A percentile compares a stretch with the other conserved stretches of the same genome.
Evolutionary conservation across 495 filamentous ascomycete species (phyloP).

Genomic region (Annulohypoxylon nitens): DNA sequence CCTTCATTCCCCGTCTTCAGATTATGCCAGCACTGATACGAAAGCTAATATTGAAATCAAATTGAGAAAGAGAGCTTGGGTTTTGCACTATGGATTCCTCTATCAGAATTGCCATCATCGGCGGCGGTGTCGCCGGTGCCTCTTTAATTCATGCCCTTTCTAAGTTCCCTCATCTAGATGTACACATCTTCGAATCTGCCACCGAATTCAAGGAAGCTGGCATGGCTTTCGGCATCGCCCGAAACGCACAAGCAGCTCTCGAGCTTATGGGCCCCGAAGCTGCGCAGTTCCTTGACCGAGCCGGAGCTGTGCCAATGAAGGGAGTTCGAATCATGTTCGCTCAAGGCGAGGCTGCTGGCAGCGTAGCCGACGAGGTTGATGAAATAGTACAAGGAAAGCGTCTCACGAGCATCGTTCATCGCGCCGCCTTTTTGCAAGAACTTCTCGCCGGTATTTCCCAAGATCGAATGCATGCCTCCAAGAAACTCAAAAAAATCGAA

Average conservation of each 20-base stretch:
- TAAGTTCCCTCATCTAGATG: conserved; percentile 41
- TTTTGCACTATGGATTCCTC: neutral
- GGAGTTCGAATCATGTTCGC: conserved; percentile 40
- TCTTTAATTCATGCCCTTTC: conserved; percentile 38
- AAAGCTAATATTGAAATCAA: neutral
- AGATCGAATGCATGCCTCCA: conserved; percentile 36
- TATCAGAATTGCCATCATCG: conserved; percentile 13
- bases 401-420: conserved; percentile 36
- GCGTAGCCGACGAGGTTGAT: conserved; percentile 7
- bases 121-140: conserved; percentile 16
- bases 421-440: conserved; percentile 26
- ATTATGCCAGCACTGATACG: no score
- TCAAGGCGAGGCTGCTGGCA: conserved; percentile 12
- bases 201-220: conserved; percentile 44
- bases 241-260: conserved; percentile 17
- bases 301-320: conserved; percentile 39
- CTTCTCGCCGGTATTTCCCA: conserved; percentile 18
- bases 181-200: conserved; percentile 48
- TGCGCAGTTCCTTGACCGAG: neutral
- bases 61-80: neutral
- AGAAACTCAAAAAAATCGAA: conserved; percentile 34
- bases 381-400: neutral
- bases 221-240: conserved; percentile 16
- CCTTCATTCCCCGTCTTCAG: no score
- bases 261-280: conserved; percentile 28